Evolutionary conservation across 1,284 basidiomycete species (phyloP).

Genomic region (Phellinidium pouzarii): DNA sequence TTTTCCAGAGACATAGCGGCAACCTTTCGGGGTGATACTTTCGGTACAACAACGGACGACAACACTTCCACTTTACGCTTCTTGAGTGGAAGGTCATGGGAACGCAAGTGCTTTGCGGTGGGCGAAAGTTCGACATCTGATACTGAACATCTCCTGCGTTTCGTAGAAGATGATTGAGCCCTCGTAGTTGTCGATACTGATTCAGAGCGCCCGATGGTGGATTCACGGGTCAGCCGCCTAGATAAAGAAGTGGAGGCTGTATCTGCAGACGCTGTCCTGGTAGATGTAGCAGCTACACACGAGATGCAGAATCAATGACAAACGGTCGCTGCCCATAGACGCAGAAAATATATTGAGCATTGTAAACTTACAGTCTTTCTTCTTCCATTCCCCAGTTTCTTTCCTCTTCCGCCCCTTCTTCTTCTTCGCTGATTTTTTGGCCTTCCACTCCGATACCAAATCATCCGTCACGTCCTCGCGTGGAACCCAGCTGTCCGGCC

Average conservation of each 20-base stretch:
- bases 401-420: conserved; percentile 1
- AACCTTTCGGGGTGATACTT: too few species aligned
- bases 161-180: neutral
- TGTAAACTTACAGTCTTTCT: neutral
- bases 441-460: conserved; percentile 18
- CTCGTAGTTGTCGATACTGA: neutral
- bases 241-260: neutral
- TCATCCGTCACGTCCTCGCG: conserved; percentile 17
- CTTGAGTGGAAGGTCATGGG: neutral
- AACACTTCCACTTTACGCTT: neutral
- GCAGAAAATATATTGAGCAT: neutral
- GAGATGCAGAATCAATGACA: neutral
- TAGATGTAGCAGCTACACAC: neutral
- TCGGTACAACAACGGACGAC: too few species aligned
- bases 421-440: conserved; percentile 9
- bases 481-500: conserved; percentile 18
- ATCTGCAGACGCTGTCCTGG: neutral
- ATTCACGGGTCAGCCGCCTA: neutral
- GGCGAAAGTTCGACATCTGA: neutral
- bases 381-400: neutral
- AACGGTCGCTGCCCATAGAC: neutral
- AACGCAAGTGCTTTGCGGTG: neutral
- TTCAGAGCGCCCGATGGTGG: neutral
- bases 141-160: neutral
- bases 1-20: too few species aligned